Conservation (phyloP, 768 basidiomycete species). For the Boletus huronensis region DNA sequence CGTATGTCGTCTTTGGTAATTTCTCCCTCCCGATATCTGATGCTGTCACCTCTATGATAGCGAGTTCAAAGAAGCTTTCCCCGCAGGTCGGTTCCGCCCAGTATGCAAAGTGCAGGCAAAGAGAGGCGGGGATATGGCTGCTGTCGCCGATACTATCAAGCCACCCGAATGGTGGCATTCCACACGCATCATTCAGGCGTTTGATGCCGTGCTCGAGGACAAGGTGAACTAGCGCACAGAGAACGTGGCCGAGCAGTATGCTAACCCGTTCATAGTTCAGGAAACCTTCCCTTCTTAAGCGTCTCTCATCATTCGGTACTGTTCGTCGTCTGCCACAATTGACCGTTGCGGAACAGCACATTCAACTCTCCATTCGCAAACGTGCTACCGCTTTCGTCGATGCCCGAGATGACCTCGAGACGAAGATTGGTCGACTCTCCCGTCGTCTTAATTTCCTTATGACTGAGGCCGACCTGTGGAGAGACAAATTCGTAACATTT, state of each 20-base stretch:
- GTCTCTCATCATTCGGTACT: constrained; percentile 75
- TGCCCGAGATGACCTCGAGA: constrained; percentile 89
- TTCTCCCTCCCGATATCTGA: background rate
- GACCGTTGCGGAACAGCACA: constrained; percentile 76
- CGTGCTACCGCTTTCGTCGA: constrained; percentile 95
- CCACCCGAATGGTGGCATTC: constrained; percentile 95
- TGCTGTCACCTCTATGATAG: constrained; percentile 36
- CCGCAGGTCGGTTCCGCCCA: constrained; percentile 86
- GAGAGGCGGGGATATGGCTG: constrained; percentile 70
- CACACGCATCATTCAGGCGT: constrained; percentile 85
- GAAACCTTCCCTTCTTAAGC: constrained; percentile 83
- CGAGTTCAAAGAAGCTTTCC: constrained; percentile 94
- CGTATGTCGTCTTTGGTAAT: constrained; percentile 35
- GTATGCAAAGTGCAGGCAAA: constrained; percentile 90
- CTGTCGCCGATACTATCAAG: constrained; percentile 86
- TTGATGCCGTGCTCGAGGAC: constrained; percentile 83
- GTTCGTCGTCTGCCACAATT: constrained; percentile 68
- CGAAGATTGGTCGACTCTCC: constrained; percentile 85
- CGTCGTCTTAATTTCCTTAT: constrained; percentile 87
- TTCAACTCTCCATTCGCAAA: constrained; percentile 86
- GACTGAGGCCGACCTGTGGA: constrained; percentile 88
- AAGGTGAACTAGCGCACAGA: constrained; percentile 45
- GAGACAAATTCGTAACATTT: constrained; percentile 91
- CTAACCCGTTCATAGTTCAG: constrained; percentile 55
- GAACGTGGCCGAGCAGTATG: background rate